Base-by-base conservation (phyloP, 495 filamentous ascomycete genomes). In the Cairneyella variabilis region DNA sequence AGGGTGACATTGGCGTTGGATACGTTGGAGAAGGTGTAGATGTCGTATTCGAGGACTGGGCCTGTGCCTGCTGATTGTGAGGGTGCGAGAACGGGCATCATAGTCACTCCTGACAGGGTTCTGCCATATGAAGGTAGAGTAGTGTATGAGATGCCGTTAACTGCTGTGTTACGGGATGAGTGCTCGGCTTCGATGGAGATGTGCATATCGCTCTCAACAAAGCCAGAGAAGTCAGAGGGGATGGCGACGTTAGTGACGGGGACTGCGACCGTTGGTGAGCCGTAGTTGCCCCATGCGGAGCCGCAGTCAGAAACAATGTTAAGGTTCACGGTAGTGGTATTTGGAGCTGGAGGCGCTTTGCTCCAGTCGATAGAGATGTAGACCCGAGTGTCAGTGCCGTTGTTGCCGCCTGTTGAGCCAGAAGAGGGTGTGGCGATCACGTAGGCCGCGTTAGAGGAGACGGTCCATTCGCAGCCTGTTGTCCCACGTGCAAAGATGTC, bases 401-500 rank as follows among this genome's bases (percentile, higher is more conserved):
- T 71, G 23, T 57, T 57, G 10, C 69, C 65, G 14, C 71, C 67
- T 43, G 88, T 71, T 16, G 59, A 75, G 11, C 86, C 86, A 0
- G 71, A 73, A 12, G 66, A 69, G 25, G 77, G 72, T 2, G 78
- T 78, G 8, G 83, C 68, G 43, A 72, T 75, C 25, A 89, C 73
- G 74, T 82, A 89, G 3, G 74, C 56, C 23, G 74, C 61, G 48
- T 70, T 67, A 1, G 76, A 70, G 3, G 73, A 66, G 23, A 83
- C 71, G 3, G 57, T 74, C 76, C 81, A 90, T 44, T 67, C 64
- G 62, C 84, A 84, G 16, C 69, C 69, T 17, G 72, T 63, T 0
- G 76, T 81, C 27, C 86, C 86, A 25, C 80, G 74, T 27, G 72
- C 76, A 64, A 82, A 90, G 56, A 90, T 71, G 32, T 89, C 86